Conservation (phyloP, 2,329 filamentous ascomycete genomes). For the Botrytis galanthina region DNA sequence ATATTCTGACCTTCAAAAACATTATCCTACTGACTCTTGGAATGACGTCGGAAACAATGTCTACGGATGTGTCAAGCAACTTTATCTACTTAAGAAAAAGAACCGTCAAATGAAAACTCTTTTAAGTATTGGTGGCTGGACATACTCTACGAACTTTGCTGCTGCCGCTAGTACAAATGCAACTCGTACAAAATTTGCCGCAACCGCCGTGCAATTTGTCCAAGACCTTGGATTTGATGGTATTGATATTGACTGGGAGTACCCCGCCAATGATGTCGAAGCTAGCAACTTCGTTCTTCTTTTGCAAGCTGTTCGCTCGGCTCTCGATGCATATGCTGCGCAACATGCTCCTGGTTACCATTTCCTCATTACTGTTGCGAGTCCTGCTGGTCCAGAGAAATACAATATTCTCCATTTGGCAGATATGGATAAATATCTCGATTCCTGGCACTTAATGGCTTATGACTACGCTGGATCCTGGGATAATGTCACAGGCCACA, state of each 20-base stretch:
- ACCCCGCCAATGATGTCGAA: constrained; percentile 31
- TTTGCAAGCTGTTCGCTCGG: constrained; percentile 37
- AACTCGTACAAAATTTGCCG: constrained; percentile 65
- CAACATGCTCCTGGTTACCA: constrained; percentile 47
- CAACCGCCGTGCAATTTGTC: constrained; percentile 64
- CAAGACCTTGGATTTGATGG: constrained; percentile 67
- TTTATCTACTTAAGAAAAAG: constrained; percentile 72
- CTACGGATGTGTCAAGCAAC: constrained; percentile 78
- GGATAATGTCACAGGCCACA: constrained; percentile 62
- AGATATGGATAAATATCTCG: constrained; percentile 48
- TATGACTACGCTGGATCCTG: constrained; percentile 72
- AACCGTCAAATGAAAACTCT: constrained; percentile 77
- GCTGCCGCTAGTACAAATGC: constrained; percentile 60
- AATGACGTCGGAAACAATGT: constrained; percentile 67
- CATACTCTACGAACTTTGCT: constrained; percentile 75
- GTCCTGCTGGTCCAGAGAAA: constrained; percentile 48
- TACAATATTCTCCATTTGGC: constrained; percentile 49
- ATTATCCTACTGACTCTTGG: constrained; percentile 70
- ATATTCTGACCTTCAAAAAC: constrained; percentile 73
- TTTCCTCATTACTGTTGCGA: constrained; percentile 54
- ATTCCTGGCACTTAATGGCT: constrained; percentile 64
- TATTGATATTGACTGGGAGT: constrained; percentile 42
- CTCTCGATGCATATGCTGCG: constrained; percentile 50
- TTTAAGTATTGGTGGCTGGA: constrained; percentile 83
- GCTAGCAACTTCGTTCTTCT: constrained; percentile 38